Base-by-base conservation (phyloP, 441 rosid species). In the Gossypium davidsonii region DNA sequence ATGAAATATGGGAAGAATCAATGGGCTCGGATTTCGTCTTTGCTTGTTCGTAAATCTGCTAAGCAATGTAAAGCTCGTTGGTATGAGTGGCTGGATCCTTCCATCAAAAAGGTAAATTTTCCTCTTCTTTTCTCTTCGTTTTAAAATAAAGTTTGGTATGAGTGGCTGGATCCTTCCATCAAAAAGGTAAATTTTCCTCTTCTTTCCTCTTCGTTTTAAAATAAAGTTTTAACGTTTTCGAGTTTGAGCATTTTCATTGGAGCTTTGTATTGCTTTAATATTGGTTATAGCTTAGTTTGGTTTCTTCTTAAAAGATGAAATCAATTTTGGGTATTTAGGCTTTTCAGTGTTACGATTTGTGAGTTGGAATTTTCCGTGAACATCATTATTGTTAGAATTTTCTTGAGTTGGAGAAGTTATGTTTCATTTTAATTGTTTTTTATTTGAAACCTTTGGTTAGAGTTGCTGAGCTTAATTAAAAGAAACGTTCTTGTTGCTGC, bases 11-110 rank as follows among this genome's bases (percentile, higher is more conserved):
- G 98, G 46, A 95, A 93, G 83, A 95, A 95, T 56, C 99, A 95
- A 65, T 95, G 99, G 99, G 98, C 98, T 72, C 88, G 99, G 15
- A 93, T 95, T 79, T 95, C 98, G 62, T 95, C 98, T 39, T 93
- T 95, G 20, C 97, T 93, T 25, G 97, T 91, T 74, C 98, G 99
- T 25, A 95, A 95, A 76, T 95, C 99, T 2, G 99, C 98, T 7
- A 95, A 95, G 84, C 98, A 95, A 86, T 93, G 99, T 77, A 95
- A 95, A 73, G 99, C 99, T 79, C 97, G 98, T 17, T 93, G 98
- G 99, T 91, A 95, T 70, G 99, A 95, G 85, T 95, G 99, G 99
- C 98, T 93, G 63, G 99, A 93, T 75, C 98, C 99, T 20, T 95
- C 99, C 42, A 93, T 95, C 77, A 95, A 93, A 82, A 95, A 95